These are phyloP conservation scores for Quercus rubra DNA, from an alignment of 306 rosid species.

Conservation along the genomic window DNA sequence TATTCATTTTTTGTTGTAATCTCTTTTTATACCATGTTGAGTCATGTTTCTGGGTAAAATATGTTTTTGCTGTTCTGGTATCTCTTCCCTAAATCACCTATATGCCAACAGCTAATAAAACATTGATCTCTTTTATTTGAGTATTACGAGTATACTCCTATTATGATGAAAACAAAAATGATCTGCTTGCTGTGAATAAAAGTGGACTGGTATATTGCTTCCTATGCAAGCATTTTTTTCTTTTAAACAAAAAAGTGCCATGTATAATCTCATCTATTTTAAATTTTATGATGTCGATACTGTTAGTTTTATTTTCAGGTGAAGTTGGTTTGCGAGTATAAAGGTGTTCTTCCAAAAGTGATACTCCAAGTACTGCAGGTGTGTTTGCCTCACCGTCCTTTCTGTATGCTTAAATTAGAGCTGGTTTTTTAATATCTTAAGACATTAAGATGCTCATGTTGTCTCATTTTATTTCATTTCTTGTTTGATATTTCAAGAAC, in stretches of 20 bases:
- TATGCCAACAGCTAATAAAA: neutral
- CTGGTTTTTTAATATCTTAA: neutral
- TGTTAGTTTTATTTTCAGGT: conserved; percentile 40
- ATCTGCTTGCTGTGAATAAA: neutral
- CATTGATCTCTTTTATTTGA: neutral
- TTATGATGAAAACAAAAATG: neutral
- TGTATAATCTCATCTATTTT: neutral
- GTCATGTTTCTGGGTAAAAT: too few species aligned
- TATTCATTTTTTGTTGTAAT: too few species aligned
- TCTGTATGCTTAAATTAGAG: conserved; percentile 9
- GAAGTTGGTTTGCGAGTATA: conserved; percentile 63
- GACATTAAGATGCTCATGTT: neutral
- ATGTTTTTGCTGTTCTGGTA: neutral
- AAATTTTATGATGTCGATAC: conserved; percentile 8
- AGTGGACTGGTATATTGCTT: neutral
- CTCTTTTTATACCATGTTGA: too few species aligned
- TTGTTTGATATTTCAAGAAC: neutral
- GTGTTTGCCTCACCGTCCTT: conserved; percentile 22
- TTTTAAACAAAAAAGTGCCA: neutral
- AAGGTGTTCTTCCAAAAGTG: conserved; percentile 81
- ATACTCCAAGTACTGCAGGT: conserved; percentile 72
- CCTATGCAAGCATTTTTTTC: neutral
- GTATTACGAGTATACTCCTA: neutral
- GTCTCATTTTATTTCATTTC: neutral
- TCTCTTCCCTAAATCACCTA: neutral